Evolutionary conservation across 768 basidiomycete species (phyloP).

Genomic region (Cystofilobasidium capitatum): DNA sequence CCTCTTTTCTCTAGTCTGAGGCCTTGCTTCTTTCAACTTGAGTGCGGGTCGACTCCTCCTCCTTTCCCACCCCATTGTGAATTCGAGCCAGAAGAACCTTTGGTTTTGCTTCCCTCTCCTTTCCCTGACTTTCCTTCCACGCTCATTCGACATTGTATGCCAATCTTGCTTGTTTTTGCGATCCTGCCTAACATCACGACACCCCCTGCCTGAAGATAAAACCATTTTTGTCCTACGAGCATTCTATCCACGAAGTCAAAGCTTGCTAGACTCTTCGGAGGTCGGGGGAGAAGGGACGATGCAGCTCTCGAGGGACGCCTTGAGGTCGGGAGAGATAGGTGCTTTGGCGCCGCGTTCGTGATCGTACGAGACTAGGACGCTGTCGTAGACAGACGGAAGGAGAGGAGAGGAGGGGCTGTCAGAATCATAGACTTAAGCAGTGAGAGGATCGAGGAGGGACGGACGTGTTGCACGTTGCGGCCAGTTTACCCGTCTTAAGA

Average conservation of each 20-base stretch:
- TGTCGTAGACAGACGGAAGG: background rate
- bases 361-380: slow-evolving; percentile 18
- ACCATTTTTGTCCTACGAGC: too few species aligned
- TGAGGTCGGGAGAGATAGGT: slow-evolving; percentile 2
- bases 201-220: too few species aligned
- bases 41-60: too few species aligned
- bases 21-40: too few species aligned
- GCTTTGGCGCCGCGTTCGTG: slow-evolving; percentile 10
- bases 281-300: background rate
- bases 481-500: slow-evolving; percentile 19
- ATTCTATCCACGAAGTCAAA: background rate
- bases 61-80: too few species aligned
- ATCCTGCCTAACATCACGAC: too few species aligned
- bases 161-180: too few species aligned
- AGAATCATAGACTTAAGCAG: background rate
- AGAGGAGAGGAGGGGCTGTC: background rate
- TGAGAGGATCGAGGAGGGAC: background rate
- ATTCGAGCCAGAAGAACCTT: too few species aligned
- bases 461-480: slow-evolving; percentile 24
- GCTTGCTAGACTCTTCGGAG: background rate
- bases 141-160: too few species aligned
- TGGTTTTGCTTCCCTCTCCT: too few species aligned
- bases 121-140: too few species aligned
- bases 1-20: too few species aligned
- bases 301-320: background rate